Base-by-base conservation (phyloP, 352 stramenopile species). In the Globisporangium splendens region DNA sequence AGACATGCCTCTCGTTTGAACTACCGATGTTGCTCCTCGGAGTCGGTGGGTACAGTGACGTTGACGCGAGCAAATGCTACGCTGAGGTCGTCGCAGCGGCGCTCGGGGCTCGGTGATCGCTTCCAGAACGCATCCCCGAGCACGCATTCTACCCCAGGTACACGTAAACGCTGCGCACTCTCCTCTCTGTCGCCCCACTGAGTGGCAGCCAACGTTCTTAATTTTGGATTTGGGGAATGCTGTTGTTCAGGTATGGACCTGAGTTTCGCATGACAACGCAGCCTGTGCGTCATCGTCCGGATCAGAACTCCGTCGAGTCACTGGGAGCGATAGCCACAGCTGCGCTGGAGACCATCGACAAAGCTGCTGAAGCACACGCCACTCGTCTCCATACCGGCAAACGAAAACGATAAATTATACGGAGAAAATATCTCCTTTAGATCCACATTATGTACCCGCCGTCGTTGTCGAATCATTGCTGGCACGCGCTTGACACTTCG, bases 1-100 rank as follows among this genome's bases (percentile, higher is more conserved):
- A 65, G 68, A 70, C 61, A 0, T 31, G 85, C 14, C 33, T 73
- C 31, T 56, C 47, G 28, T 61, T 78, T 17, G 47, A 77, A 6
- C 22, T 70, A 11, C 76, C 78, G 11, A 49, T 91, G 10, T 33
- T 94, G 20, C 31, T 91, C 8, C 62, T 92, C 13, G 84, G 84
- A 20, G 79, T 70, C 2, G 84, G 79, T 15, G 84, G 79, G 1
- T 91, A 94, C 59, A 78, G 77, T 55, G 80, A 75, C n/a, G 66
- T 72, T 8, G 75, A 90, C 48, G 79, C 77, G 3, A 74, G 69
- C 49, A 68, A 82, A 28, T 72, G 68, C 22, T 79, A 83, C 52
- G 69, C 78, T 11, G 69, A 75, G 13, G 62, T 85, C 47, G 69
- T 80, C n/a, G 70, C 78, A 22, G 75, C 79, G 44, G 64, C 69